Evolutionary conservation across 202 grass and related monocot genomes (phyloP).

Genomic region (Setaria italica): DNA sequence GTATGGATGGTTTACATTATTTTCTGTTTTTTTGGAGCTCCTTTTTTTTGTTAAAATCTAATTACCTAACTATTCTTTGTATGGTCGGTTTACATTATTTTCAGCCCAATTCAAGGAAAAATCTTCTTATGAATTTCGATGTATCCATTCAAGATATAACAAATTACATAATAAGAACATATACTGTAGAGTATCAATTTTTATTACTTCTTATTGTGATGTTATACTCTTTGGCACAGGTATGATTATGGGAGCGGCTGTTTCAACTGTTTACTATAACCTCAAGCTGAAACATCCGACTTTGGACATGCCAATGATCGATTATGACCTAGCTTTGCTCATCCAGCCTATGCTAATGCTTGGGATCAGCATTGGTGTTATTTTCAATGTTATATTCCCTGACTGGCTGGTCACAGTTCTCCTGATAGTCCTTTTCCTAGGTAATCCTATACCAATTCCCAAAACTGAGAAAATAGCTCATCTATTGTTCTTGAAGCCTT

Average conservation of each 20-base stretch:
- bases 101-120: conserved; percentile 26
- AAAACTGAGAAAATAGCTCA: background rate
- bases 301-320: conserved; percentile 80
- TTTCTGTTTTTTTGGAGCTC: background rate
- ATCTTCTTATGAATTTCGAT: background rate
- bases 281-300: conserved; percentile 87
- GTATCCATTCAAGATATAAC: conserved; percentile 15
- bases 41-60: conserved; percentile 18
- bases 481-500: conserved; percentile 16
- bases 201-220: conserved; percentile 15
- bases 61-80: background rate
- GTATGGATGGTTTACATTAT: background rate
- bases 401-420: conserved; percentile 91
- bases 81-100: conserved; percentile 34
- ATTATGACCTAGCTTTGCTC: conserved; percentile 85
- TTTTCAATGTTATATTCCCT: conserved; percentile 86
- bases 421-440: conserved; percentile 87
- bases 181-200: background rate
- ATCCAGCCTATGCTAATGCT: conserved; percentile 98
- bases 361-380: conserved; percentile 92
- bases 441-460: conserved; percentile 44
- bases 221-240: conserved; percentile 56
- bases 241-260: conserved; percentile 88
- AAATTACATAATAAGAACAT: background rate
- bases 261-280: conserved; percentile 87